Conservation (phyloP, 2,329 filamentous ascomycete species). For the Aspergillus carbonarius region DNA sequence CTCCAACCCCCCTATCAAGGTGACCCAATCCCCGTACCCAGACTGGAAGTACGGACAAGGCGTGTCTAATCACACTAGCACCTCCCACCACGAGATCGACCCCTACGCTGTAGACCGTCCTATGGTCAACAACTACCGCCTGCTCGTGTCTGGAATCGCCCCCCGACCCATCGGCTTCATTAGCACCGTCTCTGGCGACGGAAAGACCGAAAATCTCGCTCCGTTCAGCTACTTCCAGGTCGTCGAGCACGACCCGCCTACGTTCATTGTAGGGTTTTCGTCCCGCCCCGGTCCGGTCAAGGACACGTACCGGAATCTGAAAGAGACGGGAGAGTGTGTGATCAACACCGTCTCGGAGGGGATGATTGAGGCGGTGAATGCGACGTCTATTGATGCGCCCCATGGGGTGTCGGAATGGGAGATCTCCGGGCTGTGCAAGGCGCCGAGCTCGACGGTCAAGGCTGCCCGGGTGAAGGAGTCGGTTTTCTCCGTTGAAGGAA, state of each 20-base stretch:
- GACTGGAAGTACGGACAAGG: conserved; percentile 29
- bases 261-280: conserved; percentile 68
- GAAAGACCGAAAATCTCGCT: conserved; percentile 67
- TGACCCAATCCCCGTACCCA: conserved; percentile 39
- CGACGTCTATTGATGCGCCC: conserved; percentile 71
- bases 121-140: conserved; percentile 76
- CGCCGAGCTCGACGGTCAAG: conserved; percentile 62
- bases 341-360: conserved; percentile 85
- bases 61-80: conserved; percentile 14
- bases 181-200: conserved; percentile 58
- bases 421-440: conserved; percentile 72
- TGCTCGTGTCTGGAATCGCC: conserved; percentile 76
- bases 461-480: conserved; percentile 75
- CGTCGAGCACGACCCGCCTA: conserved; percentile 77
- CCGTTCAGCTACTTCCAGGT: conserved; percentile 83
- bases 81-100: conserved; percentile 64
- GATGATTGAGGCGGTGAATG: conserved; percentile 83
- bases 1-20: conserved; percentile 21
- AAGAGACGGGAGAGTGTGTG: conserved; percentile 69
- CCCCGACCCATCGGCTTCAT: conserved; percentile 74
- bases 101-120: conserved; percentile 69
- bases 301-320: conserved; percentile 72
- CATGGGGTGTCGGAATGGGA: conserved; percentile 76
- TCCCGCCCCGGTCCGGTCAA: conserved; percentile 62
- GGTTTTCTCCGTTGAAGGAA: conserved; percentile 76